phyloP scores from a whole-genome alignment of 352 stramenopile genomes.

The Globisporangium lucens region DNA sequence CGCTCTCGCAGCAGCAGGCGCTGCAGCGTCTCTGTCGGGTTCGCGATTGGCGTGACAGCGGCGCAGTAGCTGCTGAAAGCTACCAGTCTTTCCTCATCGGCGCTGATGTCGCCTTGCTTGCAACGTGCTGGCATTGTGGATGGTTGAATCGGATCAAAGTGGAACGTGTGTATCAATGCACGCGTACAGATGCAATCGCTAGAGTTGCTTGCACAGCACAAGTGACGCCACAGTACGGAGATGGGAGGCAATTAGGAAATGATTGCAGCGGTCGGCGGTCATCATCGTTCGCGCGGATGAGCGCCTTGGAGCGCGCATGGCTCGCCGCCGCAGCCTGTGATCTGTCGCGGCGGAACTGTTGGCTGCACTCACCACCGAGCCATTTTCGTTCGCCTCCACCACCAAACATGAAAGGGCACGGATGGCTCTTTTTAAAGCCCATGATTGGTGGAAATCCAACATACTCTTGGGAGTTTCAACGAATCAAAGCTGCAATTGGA shows the following conservation, averaged over 20 bases:
- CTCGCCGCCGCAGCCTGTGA: slow-evolving; percentile 2
- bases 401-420: slow-evolving; percentile 4
- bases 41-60: neutral
- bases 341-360: slow-evolving; percentile 10
- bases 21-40: slow-evolving; percentile 15
- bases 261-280: neutral
- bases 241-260: slow-evolving; percentile 8
- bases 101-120: neutral
- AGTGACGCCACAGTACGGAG: neutral
- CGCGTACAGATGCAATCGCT: neutral
- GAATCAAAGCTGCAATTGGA: neutral
- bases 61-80: neutral
- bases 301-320: neutral
- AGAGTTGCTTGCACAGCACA: neutral
- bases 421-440: neutral
- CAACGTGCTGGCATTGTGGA: neutral
- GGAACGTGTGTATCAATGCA: slow-evolving; percentile 1
- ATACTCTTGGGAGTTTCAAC: neutral
- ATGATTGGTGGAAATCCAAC: neutral
- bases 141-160: neutral
- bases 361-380: slow-evolving; percentile 12
- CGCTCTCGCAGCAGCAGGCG: slow-evolving; percentile 10
- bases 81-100: neutral
- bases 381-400: slow-evolving; percentile 18
- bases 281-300: slow-evolving; percentile 5